Conservation (phyloP, 768 basidiomycete genomes). For the Auriscalpium vulgare region DNA sequence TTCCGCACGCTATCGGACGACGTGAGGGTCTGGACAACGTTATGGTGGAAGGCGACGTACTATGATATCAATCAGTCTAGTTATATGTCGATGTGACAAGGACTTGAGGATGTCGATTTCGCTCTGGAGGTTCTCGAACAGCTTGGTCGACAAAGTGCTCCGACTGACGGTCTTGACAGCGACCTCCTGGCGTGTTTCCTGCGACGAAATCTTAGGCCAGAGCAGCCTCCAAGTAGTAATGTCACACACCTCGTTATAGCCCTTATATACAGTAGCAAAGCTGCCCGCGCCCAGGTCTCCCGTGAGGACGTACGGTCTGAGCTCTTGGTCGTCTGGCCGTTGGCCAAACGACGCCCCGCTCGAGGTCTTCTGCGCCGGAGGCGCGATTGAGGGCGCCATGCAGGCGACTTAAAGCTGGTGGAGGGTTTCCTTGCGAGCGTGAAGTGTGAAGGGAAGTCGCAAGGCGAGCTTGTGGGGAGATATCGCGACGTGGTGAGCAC, state of each 20-base stretch:
- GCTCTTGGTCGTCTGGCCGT: conserved; percentile 55
- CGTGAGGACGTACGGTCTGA: conserved; percentile 70
- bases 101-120: conserved; percentile 97
- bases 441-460: too few species aligned
- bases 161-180: conserved; percentile 94
- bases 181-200: conserved; percentile 74
- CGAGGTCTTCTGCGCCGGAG: not conserved
- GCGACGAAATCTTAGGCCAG: not conserved
- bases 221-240: not conserved
- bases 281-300: conserved; percentile 84
- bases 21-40: not conserved
- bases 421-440: too few species aligned
- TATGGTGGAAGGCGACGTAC: conserved; percentile 34
- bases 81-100: conserved; percentile 88
- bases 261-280: conserved; percentile 94
- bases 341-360: not conserved
- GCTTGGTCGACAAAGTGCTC: conserved; percentile 80
- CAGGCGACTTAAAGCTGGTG: too few species aligned
- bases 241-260: conserved; percentile 73
- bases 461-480: too few species aligned
- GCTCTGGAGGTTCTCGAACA: conserved; percentile 95
- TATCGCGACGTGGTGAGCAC: too few species aligned
- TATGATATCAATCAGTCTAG: conserved; percentile 86
- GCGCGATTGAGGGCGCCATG: not conserved
- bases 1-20: conserved; percentile 50